Conservation (phyloP, 805 yeast genomes). For the Schwanniomyces pseudopolymorphus region DNA sequence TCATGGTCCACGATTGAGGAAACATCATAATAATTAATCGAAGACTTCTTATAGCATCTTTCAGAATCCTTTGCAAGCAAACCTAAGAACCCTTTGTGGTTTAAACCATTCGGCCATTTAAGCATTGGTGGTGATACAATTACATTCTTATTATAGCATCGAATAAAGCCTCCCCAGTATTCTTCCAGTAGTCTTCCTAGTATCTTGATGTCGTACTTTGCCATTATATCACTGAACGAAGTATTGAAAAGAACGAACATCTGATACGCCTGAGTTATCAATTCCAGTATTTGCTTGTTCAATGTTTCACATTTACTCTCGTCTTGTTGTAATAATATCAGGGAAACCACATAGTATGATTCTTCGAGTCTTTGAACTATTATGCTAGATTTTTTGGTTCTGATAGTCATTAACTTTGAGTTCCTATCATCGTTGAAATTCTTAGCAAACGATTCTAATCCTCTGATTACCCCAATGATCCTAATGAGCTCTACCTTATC, state of each 20-base stretch:
- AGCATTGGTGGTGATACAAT: constrained; percentile 20
- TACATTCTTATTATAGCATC: constrained; percentile 21
- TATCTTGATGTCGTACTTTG: constrained; percentile 13
- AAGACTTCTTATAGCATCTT: constrained; percentile 26
- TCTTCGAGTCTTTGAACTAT: constrained; percentile 25
- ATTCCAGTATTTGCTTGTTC: constrained; percentile 23
- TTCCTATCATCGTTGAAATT: constrained; percentile 17
- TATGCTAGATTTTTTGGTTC: constrained; percentile 23
- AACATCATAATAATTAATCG: constrained; percentile 20
- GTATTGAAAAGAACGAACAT: constrained; percentile 28
- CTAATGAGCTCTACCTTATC: constrained; percentile 24
- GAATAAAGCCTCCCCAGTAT: constrained; percentile 31
- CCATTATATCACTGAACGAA: constrained; percentile 16
- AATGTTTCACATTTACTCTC: constrained; percentile 16
- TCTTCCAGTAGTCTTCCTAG: constrained; percentile 16
- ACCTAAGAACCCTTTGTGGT: constrained; percentile 37
- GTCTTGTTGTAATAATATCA: constrained; percentile 10
- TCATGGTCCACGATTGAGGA: constrained; percentile 12
- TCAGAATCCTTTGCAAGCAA: constrained; percentile 16
- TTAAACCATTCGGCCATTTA: constrained; percentile 37
- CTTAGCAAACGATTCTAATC: constrained; percentile 29
- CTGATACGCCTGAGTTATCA: constrained; percentile 20
- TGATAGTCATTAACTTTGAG: constrained; percentile 19
- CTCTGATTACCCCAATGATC: constrained; percentile 36
- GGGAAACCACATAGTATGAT: constrained; percentile 25